Evolutionary conservation across 352 stramenopile species (phyloP), one percentile per base, ranked within the genome.

Genomic region (Globisporangium megalacanthum): DNA sequence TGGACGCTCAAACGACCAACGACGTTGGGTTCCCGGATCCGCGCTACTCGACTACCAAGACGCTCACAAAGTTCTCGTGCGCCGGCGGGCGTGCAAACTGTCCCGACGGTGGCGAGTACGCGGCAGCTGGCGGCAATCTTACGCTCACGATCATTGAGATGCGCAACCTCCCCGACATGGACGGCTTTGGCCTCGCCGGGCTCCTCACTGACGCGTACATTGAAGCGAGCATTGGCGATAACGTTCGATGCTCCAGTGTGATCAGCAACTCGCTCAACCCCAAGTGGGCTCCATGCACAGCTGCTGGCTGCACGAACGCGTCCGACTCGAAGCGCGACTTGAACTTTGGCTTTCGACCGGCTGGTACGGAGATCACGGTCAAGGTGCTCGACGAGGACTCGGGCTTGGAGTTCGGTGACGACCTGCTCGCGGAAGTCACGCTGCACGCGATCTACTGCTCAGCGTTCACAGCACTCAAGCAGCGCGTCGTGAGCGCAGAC

Each of bases 391-490:
- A 97, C 61, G 71, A 89, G 33, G 87, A 96, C 68, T 76, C 73
- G 48, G 89, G 89, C 11, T 68, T 97, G 2, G 88, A 96, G 60
- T 96, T 96, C 49, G 81, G 62, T 9, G 84, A 97, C 55, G 87
- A 97, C 60, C 61, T 95, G 10, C 81, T 95, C 46, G 78, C 72
- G 2, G 63, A 80, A 47, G 67, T 91, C 37, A 88, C 67, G 3
- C 54, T 92, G 13, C 76, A 92, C 47, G 70, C 83, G 15, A 92
- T 94, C 48, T 92, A 91, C 58, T 95, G 86, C 65, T 94, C 86
- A 4, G 68, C 66, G 0, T 92, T 90, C 52, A 76, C 77, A 1
- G 82, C 78, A 0, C 36, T 66, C 22, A 72, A 59, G 41, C 82
- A 92, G 46, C 65, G 58, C 7, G 53, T 84, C 1, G 58, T 66